A percentile compares a stretch with the other conserved stretches of the same genome.
Conservation (phyloP, 192 early-diverging fungal species). For the Dissophora globulifera region DNA sequence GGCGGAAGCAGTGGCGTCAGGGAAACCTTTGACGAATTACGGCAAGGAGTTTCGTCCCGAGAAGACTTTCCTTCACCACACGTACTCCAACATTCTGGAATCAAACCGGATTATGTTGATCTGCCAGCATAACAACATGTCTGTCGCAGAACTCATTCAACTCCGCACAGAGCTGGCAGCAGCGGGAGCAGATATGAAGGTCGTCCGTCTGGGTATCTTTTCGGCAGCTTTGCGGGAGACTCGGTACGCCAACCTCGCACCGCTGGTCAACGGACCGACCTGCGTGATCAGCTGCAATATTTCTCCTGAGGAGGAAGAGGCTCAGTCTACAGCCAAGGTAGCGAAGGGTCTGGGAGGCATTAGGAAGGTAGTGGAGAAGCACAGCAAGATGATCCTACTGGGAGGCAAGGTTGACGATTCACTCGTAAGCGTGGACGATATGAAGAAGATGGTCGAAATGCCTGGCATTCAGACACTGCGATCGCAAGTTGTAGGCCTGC, state of each 20-base stretch:
- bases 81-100: constrained; percentile 56
- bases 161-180: constrained; percentile 58
- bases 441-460: constrained; percentile 59
- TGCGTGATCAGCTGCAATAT: constrained; percentile 61
- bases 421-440: constrained; percentile 61
- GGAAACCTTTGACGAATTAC: constrained; percentile 40
- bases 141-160: constrained; percentile 60
- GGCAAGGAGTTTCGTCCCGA: constrained; percentile 59
- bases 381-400: constrained; percentile 65
- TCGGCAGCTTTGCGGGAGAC: constrained; percentile 57
- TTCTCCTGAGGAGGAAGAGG: constrained; percentile 54
- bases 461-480: constrained; percentile 58
- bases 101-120: constrained; percentile 64
- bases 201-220: constrained; percentile 61
- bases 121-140: constrained; percentile 71
- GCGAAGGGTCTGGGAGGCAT: constrained; percentile 54
- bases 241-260: constrained; percentile 58
- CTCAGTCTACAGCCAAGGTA: constrained; percentile 21
- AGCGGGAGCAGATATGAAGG: constrained; percentile 52
- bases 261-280: constrained; percentile 63
- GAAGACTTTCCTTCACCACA: constrained; percentile 58
- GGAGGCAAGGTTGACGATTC: constrained; percentile 66
- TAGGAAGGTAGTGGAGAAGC: constrained; percentile 56
- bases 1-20: constrained; percentile 25
- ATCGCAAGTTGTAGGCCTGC: constrained; percentile 58